Percentiles rank a stretch among this genome's conserved stretches.
Evolutionary conservation across 805 yeast species (phyloP).

Genomic region (Candida mattraensis): DNA sequence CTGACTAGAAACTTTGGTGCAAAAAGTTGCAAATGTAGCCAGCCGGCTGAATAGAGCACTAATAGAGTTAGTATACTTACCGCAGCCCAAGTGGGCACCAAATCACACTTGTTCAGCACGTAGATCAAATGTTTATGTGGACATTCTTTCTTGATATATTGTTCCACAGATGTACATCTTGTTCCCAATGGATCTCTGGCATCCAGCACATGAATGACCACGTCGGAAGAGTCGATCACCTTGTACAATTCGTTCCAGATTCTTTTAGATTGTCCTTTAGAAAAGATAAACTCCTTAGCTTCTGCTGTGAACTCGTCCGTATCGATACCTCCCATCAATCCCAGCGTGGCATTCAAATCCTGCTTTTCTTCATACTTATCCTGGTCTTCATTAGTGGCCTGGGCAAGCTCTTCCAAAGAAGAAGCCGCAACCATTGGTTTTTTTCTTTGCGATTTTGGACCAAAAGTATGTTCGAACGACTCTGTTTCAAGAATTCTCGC

Average conservation of each 20-base stretch:
- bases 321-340: slow-evolving; percentile 71
- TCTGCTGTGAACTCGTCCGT: slow-evolving; percentile 85
- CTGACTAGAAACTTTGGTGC: slow-evolving; percentile 89
- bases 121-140: slow-evolving; percentile 95
- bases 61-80: slow-evolving; percentile 59
- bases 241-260: slow-evolving; percentile 98
- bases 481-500: slow-evolving; percentile 87
- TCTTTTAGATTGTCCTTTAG: slow-evolving; percentile 96
- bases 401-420: slow-evolving; percentile 78
- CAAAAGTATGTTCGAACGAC: slow-evolving; percentile 77
- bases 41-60: too few relatives aligned
- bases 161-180: slow-evolving; percentile 89
- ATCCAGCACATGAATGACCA: slow-evolving; percentile 92
- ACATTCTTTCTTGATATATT: slow-evolving; percentile 88
- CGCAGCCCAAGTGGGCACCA: slow-evolving; percentile 99
- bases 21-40: slow-evolving; percentile 12
- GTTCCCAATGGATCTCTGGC: slow-evolving; percentile 98
- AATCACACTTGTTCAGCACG: slow-evolving; percentile 95
- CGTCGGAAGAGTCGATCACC: slow-evolving; percentile 97
- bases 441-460: slow-evolving; percentile 93
- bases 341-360: slow-evolving; percentile 72
- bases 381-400: slow-evolving; percentile 54
- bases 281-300: slow-evolving; percentile 93
- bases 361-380: slow-evolving; percentile 68
- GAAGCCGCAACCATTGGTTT: slow-evolving; percentile 77